phyloP scores from a whole-genome alignment of 2,329 filamentous ascomycete species.

The Nigrospora oryzae region DNA sequence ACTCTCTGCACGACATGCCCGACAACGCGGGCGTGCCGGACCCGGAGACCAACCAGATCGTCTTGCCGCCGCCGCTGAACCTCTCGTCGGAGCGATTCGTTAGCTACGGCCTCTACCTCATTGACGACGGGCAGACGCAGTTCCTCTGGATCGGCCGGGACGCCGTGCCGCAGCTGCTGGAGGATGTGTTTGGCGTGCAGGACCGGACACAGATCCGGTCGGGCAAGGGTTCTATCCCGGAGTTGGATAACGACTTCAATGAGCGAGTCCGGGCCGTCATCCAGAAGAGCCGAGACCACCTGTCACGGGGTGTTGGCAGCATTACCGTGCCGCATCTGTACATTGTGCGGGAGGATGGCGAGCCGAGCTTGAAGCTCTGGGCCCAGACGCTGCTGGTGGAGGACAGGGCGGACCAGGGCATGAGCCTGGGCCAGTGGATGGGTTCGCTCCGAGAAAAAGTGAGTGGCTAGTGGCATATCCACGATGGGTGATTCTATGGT shows the following conservation, averaged over 20 bases:
- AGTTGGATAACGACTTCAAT: slow-evolving; percentile 93
- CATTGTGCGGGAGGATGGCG: slow-evolving; percentile 88
- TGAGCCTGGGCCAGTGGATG: slow-evolving; percentile 91
- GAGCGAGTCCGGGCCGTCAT: slow-evolving; percentile 85
- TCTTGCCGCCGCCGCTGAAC: slow-evolving; percentile 77
- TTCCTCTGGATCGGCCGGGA: slow-evolving; percentile 96
- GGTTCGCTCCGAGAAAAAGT: slow-evolving; percentile 93
- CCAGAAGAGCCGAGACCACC: slow-evolving; percentile 85
- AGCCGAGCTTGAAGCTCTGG: slow-evolving; percentile 92
- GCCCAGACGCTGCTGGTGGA: slow-evolving; percentile 93
- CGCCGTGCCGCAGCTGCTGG: slow-evolving; percentile 78
- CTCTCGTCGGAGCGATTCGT: slow-evolving; percentile 82
- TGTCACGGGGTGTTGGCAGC: slow-evolving; percentile 79
- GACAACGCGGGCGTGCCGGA: slow-evolving; percentile 84
- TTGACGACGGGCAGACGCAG: slow-evolving; percentile 95
- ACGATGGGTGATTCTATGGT: not conserved
- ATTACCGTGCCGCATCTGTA: slow-evolving; percentile 91
- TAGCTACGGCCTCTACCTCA: slow-evolving; percentile 86
- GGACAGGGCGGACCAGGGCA: slow-evolving; percentile 86
- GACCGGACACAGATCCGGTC: slow-evolving; percentile 81
- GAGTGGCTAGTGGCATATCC: slow-evolving; percentile 10
- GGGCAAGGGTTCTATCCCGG: slow-evolving; percentile 79
- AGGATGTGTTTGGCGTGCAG: slow-evolving; percentile 82
- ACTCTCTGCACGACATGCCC: slow-evolving; percentile 93
- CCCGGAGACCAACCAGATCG: slow-evolving; percentile 77